phyloP scores from a whole-genome alignment of 1,284 basidiomycete species.

The Apiotrichum laibachii region DNA sequence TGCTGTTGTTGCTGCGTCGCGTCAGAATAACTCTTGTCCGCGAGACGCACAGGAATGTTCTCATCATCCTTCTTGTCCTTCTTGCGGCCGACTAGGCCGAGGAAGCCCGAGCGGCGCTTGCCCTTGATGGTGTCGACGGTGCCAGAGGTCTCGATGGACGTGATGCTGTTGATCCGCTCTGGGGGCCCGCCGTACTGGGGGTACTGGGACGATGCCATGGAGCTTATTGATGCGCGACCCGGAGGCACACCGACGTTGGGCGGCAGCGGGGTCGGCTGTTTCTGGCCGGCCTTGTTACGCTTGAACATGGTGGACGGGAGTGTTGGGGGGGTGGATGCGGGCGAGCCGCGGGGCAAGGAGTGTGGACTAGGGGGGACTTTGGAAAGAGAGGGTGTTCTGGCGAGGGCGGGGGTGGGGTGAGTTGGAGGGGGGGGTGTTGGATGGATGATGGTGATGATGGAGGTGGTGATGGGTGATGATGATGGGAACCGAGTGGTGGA shows the following conservation, averaged over 20 bases:
- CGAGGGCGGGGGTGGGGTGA: no score
- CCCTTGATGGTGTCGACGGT: conserved; percentile 12
- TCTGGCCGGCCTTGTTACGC: background rate
- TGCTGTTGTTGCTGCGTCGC: background rate
- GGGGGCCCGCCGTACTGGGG: conserved; percentile 7
- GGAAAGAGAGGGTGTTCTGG: no score
- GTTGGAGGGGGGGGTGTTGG: no score
- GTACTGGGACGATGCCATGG: conserved; percentile 11
- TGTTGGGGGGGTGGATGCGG: background rate
- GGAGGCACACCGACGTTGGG: background rate
- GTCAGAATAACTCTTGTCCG: background rate
- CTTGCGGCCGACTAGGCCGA: conserved; percentile 17
- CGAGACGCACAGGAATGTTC: background rate
- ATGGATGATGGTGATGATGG: no score
- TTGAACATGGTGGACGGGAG: background rate
- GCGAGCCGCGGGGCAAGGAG: background rate
- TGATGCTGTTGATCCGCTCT: conserved; percentile 9
- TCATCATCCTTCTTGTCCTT: conserved; percentile 23
- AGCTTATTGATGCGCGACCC: conserved; percentile 15
- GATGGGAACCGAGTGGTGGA: no score
- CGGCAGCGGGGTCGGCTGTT: background rate
- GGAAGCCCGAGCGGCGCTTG: conserved; percentile 22
- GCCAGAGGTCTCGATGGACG: conserved; percentile 12
- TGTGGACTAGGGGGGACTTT: background rate
- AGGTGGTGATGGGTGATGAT: no score